phyloP scores from a whole-genome alignment of 2,329 filamentous ascomycete species.

The Ophiostoma sp. region DNA sequence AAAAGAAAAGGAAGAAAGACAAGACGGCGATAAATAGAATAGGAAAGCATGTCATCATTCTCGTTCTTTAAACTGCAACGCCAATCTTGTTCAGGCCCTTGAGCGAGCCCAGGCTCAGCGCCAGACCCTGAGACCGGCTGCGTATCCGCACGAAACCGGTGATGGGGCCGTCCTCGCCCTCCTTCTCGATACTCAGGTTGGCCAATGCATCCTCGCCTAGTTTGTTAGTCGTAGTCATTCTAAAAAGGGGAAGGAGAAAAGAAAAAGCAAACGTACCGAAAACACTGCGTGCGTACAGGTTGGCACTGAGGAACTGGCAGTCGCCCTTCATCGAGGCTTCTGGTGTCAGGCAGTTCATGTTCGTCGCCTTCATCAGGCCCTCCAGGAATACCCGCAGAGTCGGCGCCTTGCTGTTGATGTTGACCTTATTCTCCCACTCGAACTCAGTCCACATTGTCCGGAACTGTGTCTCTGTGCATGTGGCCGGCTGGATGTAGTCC shows the following conservation, averaged over 20 bases:
- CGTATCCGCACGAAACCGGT: slow-evolving; percentile 97
- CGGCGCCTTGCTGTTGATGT: slow-evolving; percentile 97
- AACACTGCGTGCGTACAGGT: slow-evolving; percentile 91
- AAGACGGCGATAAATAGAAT: not conserved
- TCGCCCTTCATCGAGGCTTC: slow-evolving; percentile 95
- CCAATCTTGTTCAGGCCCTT: slow-evolving; percentile 88
- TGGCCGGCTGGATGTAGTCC: slow-evolving; percentile 98
- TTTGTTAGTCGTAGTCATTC: slow-evolving; percentile 4
- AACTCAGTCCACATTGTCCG: slow-evolving; percentile 99
- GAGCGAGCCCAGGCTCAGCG: slow-evolving; percentile 84
- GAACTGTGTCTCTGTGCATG: slow-evolving; percentile 97
- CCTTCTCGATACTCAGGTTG: slow-evolving; percentile 96
- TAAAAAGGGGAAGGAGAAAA: not conserved
- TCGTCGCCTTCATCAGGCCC: slow-evolving; percentile 93
- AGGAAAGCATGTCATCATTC: not conserved
- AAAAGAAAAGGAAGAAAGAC: slow-evolving; percentile 11
- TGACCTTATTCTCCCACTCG: slow-evolving; percentile 99
- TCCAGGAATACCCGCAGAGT: slow-evolving; percentile 85
- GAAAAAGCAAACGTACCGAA: slow-evolving; percentile 67
- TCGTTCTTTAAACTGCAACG: slow-evolving; percentile 34
- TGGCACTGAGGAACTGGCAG: slow-evolving; percentile 95
- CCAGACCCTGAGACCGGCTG: slow-evolving; percentile 91
- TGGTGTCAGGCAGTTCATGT: slow-evolving; percentile 96
- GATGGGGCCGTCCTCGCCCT: slow-evolving; percentile 89
- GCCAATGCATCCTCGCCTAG: slow-evolving; percentile 95